Conservation (phyloP, 1,284 basidiomycete species). For the Ceratobasidium sp. region DNA sequence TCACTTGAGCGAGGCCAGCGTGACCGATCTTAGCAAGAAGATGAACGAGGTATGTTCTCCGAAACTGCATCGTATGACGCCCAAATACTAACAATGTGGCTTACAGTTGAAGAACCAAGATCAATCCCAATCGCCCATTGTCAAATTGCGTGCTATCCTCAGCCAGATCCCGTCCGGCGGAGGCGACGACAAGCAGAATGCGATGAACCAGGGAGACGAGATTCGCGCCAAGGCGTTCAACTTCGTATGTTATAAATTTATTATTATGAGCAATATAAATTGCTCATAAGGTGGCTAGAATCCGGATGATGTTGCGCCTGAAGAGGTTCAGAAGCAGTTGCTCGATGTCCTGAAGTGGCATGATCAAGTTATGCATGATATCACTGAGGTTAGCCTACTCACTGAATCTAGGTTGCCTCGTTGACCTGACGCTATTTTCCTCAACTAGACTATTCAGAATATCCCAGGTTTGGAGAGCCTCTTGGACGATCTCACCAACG, state of each 20-base stretch:
- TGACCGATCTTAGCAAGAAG: slow-evolving; percentile 81
- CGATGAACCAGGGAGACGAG: slow-evolving; percentile 67
- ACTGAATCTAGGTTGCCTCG: background rate
- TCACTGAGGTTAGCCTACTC: slow-evolving; percentile 57
- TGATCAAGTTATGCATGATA: slow-evolving; percentile 68
- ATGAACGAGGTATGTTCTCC: slow-evolving; percentile 64
- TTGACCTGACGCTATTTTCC: slow-evolving; percentile 52
- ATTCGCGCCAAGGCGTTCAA: slow-evolving; percentile 68
- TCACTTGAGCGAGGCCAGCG: slow-evolving; percentile 76
- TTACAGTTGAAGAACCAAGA: slow-evolving; percentile 57
- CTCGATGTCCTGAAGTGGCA: slow-evolving; percentile 81
- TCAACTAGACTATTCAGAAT: slow-evolving; percentile 68
- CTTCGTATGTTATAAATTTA: slow-evolving; percentile 60
- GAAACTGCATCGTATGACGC: background rate
- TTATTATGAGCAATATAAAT: background rate
- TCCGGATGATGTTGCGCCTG: slow-evolving; percentile 70
- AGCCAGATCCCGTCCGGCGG: slow-evolving; percentile 67
- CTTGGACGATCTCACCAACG: slow-evolving; percentile 73
- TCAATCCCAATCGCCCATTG: slow-evolving; percentile 58
- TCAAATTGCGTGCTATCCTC: slow-evolving; percentile 65
- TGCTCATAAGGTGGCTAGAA: slow-evolving; percentile 41
- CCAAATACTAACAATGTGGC: background rate
- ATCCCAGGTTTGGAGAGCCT: slow-evolving; percentile 78
- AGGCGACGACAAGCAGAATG: slow-evolving; percentile 61
- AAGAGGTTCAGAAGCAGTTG: slow-evolving; percentile 77